Percentiles rank a stretch among this genome's conserved stretches.
Conservation (phyloP, 306 rosid genomes). For the Psophocarpus tetragonolobus region DNA sequence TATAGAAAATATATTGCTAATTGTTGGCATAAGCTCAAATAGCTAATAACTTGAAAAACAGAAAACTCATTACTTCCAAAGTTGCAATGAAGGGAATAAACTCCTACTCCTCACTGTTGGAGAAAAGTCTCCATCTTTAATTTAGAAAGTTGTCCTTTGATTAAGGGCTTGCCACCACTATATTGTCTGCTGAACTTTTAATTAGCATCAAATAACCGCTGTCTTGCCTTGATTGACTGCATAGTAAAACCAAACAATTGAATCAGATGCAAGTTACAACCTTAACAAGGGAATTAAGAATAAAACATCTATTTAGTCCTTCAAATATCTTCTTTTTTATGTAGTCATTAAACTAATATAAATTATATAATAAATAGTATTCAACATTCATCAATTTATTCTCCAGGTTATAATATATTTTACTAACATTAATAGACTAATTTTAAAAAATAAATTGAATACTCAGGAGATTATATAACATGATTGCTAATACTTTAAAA, state of each 20-base stretch:
- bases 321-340: too few relatives aligned
- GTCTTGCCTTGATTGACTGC: conserved; percentile 6
- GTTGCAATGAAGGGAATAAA: background rate
- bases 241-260: background rate
- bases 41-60: too few relatives aligned
- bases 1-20: too few relatives aligned
- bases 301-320: background rate
- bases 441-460: too few relatives aligned
- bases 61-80: background rate
- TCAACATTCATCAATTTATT: too few relatives aligned
- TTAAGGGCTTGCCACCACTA: background rate
- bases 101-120: background rate
- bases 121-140: background rate
- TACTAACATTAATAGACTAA: too few relatives aligned
- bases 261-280: background rate
- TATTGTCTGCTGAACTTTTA: conserved; percentile 21
- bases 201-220: conserved; percentile 17
- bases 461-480: too few relatives aligned
- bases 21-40: too few relatives aligned
- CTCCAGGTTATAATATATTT: too few relatives aligned
- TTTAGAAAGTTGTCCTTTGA: background rate
- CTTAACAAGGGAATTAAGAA: background rate
- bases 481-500: too few relatives aligned
- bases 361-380: too few relatives aligned
- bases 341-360: too few relatives aligned